These are phyloP conservation scores for Adiantum capillusveneris DNA, from an alignment of 75 land plant genomes.

Conservation along the genomic window DNA sequence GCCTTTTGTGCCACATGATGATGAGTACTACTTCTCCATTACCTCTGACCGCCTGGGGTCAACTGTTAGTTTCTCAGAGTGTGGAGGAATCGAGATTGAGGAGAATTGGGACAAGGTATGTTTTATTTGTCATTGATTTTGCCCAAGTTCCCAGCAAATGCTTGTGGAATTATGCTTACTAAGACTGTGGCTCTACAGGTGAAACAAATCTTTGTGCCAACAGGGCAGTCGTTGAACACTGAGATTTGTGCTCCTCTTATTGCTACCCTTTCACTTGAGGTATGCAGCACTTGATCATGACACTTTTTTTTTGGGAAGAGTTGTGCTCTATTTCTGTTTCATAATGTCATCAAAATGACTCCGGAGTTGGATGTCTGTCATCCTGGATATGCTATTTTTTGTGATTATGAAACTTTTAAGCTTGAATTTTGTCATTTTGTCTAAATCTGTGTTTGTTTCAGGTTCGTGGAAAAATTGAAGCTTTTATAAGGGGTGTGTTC, in stretches of 20 bases:
- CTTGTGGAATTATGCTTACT: no score
- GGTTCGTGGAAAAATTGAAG: slow-evolving; percentile 45
- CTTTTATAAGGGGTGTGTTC: slow-evolving; percentile 37
- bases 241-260: slow-evolving; percentile 45
- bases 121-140: background rate
- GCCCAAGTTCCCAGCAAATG: no score
- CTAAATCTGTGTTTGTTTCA: slow-evolving; percentile 9
- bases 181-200: no score
- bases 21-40: slow-evolving; percentile 66
- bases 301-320: no score
- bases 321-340: no score
- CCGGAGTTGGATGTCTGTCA: no score
- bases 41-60: slow-evolving; percentile 68
- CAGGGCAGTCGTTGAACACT: slow-evolving; percentile 27
- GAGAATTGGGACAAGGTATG: slow-evolving; percentile 89
- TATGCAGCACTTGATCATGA: slow-evolving; percentile 1
- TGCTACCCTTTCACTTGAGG: slow-evolving; percentile 57
- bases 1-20: slow-evolving; percentile 73
- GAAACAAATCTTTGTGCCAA: slow-evolving; percentile 40
- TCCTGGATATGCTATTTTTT: no score
- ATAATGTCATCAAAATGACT: no score
- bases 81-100: slow-evolving; percentile 86
- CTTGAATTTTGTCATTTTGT: no score
- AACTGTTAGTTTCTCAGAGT: slow-evolving; percentile 75
- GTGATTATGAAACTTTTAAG: no score